Evolutionary conservation across 352 stramenopile genomes (phyloP), one percentile per base, ranked within the genome.

Genomic region (Globisporangium irregulare): DNA sequence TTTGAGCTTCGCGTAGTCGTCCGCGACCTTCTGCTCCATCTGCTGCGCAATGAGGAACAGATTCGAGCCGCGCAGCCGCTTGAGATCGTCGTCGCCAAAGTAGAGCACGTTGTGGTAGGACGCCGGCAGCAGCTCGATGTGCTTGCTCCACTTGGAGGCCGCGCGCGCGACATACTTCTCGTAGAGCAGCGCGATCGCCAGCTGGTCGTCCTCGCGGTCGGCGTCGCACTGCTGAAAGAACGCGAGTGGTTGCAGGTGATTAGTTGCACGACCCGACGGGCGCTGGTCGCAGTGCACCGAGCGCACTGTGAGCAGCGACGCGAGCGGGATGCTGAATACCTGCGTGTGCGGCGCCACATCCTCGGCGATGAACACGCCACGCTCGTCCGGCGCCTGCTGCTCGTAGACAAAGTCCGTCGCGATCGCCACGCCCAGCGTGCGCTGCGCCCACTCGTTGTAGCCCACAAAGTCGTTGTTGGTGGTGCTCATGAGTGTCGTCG

Each of bases 381-480:
- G 84, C 48, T 94, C 82, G 46, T 78, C 78, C n/a, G 72, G 75
- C 25, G 68, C 71, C 58, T 76, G 71, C 25, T 74, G 73, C 73
- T 94, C 87, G 75, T 94, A 94, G 56, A 94, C 87, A 69, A 94
- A 94, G 76, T 93, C 87, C 8, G 83, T 92, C 46, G 73, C 78
- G 32, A 93, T 74, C 50, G 71, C 65, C 64, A 93, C 84, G 51
- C 81, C 72, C 36, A 94, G 80, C 56, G 64, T 46, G 54, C 75
- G 66, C 14, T 66, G 57, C 2, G 86, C 86, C 86, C 86, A 94
- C 73, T 91, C 84, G 63, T 94, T 89, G 70, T 90, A 94, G 46
- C 86, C 84, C n/a, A 93, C 71, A 53, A 88, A 86, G 22, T 64
- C 74, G 60, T 79, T 59, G 48, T 6, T 25, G 46, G 38, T 56